Evolutionary conservation across 805 yeast species (phyloP).

Genomic region (Priceomyces carsonii): DNA sequence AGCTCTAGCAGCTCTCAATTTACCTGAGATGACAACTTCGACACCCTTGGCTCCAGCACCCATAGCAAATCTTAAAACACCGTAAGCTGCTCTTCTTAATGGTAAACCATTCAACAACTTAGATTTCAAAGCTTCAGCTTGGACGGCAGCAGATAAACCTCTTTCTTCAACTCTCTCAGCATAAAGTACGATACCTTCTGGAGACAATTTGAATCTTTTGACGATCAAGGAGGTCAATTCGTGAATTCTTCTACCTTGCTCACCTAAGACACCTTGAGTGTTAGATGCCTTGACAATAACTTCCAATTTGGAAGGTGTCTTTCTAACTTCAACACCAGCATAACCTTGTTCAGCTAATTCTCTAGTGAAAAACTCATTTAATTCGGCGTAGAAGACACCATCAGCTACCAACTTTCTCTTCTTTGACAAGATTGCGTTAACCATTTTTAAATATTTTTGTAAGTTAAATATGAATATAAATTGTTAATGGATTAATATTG

Average conservation of each 20-base stretch:
- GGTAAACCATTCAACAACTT: conserved; percentile 98
- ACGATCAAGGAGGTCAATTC: conserved; percentile 96
- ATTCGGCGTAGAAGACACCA: conserved; percentile 99
- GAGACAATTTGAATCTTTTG: conserved; percentile 97
- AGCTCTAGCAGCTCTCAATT: conserved; percentile 99
- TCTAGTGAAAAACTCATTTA: conserved; percentile 99
- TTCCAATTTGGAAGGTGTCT: conserved; percentile 97
- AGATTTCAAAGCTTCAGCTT: conserved; percentile 98
- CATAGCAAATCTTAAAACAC: conserved; percentile 99
- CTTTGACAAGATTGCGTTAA: conserved; percentile 70
- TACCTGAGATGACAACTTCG: conserved; percentile 99
- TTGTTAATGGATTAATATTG: background rate
- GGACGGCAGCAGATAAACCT: conserved; percentile 99
- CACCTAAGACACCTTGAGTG: conserved; percentile 98
- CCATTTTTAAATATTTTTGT: conserved; percentile 18
- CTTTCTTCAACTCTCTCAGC: conserved; percentile 99
- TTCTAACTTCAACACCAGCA: conserved; percentile 99
- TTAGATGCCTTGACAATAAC: conserved; percentile 98
- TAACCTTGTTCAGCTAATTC: conserved; percentile 99
- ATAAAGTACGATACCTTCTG: conserved; percentile 89
- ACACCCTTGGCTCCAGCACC: conserved; percentile 99
- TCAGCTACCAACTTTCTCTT: conserved; percentile 99
- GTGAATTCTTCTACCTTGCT: conserved; percentile 99
- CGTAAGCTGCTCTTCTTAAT: conserved; percentile 99
- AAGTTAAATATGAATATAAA: no score